phyloP scores from a whole-genome alignment of 2,329 filamentous ascomycete genomes.

The Akanthomyces lecanii region DNA sequence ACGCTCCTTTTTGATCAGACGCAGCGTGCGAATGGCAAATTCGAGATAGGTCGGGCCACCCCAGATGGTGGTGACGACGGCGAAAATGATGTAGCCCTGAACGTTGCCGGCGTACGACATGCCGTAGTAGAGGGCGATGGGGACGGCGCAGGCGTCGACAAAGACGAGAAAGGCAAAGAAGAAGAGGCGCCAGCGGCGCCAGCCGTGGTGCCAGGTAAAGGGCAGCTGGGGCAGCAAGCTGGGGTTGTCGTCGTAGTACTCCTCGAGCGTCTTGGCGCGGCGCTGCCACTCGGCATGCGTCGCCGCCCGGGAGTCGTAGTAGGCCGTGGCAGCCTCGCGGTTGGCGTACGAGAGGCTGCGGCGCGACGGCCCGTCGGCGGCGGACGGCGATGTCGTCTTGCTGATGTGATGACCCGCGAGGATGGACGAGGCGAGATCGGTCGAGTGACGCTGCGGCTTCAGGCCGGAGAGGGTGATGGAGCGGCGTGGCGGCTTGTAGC shows the following conservation, averaged over 20 bases:
- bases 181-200: constrained; percentile 40
- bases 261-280: constrained; percentile 33
- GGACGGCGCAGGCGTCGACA: constrained; percentile 40
- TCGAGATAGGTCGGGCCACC: constrained; percentile 52
- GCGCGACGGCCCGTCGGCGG: constrained; percentile 22
- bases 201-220: constrained; percentile 39
- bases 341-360: constrained; percentile 34
- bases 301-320: constrained; percentile 38
- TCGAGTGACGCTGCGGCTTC: constrained; percentile 6
- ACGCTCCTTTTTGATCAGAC: constrained; percentile 45
- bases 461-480: constrained; percentile 11
- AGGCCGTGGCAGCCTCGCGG: constrained; percentile 31
- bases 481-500: constrained; percentile 3
- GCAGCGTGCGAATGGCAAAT: constrained; percentile 45
- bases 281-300: constrained; percentile 33
- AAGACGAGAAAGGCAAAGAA: constrained; percentile 46
- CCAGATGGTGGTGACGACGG: constrained; percentile 52
- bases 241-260: constrained; percentile 38
- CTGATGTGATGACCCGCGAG: not conserved
- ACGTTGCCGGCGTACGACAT: constrained; percentile 39
- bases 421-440: constrained; percentile 1
- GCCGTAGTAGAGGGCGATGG: constrained; percentile 50
- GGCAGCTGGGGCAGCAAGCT: constrained; percentile 36
- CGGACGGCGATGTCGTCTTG: constrained; percentile 2
- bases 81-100: constrained; percentile 43